phyloP scores from a whole-genome alignment of 1,139 yeast genomes.

The Taphrina communis region DNA sequence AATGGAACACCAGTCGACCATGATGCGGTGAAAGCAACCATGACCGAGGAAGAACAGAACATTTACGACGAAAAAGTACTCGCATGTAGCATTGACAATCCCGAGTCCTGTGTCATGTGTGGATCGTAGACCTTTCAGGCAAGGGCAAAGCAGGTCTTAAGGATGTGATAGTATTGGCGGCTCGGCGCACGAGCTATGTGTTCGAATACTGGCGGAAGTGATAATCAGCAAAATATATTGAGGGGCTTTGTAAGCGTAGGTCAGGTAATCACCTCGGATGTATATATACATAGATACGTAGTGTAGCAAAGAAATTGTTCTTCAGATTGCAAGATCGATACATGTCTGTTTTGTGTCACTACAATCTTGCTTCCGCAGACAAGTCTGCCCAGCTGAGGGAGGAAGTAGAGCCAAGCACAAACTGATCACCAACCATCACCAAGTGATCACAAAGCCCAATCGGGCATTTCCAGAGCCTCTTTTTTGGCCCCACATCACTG shows the following conservation, averaged over 20 bases:
- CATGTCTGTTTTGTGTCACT: no score
- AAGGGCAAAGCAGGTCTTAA: background rate
- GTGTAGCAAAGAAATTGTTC: background rate
- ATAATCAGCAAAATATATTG: background rate
- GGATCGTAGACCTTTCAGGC: slow-evolving; percentile 65
- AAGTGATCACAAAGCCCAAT: no score
- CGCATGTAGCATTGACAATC: slow-evolving; percentile 96
- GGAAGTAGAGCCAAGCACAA: no score
- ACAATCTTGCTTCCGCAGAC: no score
- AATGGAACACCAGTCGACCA: slow-evolving; percentile 42
- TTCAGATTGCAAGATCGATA: no score
- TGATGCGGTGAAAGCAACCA: slow-evolving; percentile 47
- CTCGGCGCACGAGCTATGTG: background rate
- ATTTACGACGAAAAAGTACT: slow-evolving; percentile 90
- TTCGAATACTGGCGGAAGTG: slow-evolving; percentile 5
- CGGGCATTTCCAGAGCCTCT: no score
- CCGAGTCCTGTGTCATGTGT: slow-evolving; percentile 98
- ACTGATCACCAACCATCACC: no score
- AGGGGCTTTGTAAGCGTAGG: background rate
- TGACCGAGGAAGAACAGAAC: slow-evolving; percentile 58
- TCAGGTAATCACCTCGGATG: background rate
- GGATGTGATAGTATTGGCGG: background rate
- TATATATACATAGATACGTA: slow-evolving; percentile 10
- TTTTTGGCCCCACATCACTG: no score
- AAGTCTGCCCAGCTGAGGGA: no score